Evolutionary conservation across 1,284 basidiomycete species (phyloP).

Genomic region (Malassezia brasiliensis): DNA sequence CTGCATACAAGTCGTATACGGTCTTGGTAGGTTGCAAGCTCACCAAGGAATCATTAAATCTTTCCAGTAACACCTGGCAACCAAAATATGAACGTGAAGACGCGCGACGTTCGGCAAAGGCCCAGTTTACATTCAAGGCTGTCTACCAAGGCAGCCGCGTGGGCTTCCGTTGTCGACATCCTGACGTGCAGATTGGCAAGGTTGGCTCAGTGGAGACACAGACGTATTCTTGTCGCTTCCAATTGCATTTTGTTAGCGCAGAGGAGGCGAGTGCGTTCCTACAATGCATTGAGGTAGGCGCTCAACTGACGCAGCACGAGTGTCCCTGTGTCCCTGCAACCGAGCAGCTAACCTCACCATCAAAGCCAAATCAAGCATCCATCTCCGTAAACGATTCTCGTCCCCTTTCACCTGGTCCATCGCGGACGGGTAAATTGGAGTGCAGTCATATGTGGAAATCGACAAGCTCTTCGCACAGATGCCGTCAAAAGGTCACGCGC

Average conservation of each 20-base stretch:
- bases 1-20: too few relatives aligned
- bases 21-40: not conserved
- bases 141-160: slow-evolving; percentile 6
- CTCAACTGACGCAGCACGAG: not conserved
- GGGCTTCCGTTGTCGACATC: not conserved
- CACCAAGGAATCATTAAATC: slow-evolving; percentile 7
- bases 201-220: too few relatives aligned
- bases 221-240: not conserved
- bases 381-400: too few relatives aligned
- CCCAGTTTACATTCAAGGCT: slow-evolving; percentile 4
- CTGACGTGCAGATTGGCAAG: too few relatives aligned
- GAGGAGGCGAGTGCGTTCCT: slow-evolving; percentile 2
- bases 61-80: not conserved
- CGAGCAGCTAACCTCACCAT: not conserved
- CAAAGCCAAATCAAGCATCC: too few relatives aligned
- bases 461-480: too few relatives aligned
- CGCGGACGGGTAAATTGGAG: too few relatives aligned
- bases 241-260: slow-evolving; percentile 4
- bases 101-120: not conserved
- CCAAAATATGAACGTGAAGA: not conserved
- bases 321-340: slow-evolving; percentile 10
- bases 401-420: too few relatives aligned
- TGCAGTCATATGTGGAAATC: too few relatives aligned
- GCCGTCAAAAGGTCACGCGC: too few relatives aligned
- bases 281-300: slow-evolving; percentile 1